phyloP scores from a whole-genome alignment of 352 stramenopile genomes.

The Globisporangium heterothallicum region DNA sequence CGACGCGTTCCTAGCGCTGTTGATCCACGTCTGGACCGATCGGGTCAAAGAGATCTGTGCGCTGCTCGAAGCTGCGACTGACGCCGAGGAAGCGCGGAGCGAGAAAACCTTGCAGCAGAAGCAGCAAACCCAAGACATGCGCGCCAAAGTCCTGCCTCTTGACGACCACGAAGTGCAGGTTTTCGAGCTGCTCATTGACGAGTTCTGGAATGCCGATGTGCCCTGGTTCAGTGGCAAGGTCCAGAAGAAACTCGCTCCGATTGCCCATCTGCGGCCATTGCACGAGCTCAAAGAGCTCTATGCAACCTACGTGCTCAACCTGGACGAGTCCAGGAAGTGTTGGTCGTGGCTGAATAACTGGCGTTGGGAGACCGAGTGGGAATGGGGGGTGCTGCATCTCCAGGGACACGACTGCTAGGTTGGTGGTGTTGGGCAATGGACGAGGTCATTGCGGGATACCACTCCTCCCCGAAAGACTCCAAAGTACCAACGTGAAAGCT shows the following conservation, averaged over 20 bases:
- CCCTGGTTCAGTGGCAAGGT: conserved; percentile 38
- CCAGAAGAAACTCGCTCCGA: conserved; percentile 24
- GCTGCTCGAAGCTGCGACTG: conserved; percentile 53
- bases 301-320: conserved; percentile 16
- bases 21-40: conserved; percentile 58
- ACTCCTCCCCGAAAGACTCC: too few relatives aligned
- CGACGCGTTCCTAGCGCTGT: conserved; percentile 61
- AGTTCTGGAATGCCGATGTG: conserved; percentile 68
- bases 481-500: too few relatives aligned
- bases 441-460: neutral
- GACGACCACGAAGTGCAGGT: conserved; percentile 28
- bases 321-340: conserved; percentile 22
- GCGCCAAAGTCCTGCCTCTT: conserved; percentile 33
- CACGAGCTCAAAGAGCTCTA: conserved; percentile 44
- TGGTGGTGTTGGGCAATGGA: neutral
- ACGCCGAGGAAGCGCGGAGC: conserved; percentile 39
- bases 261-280: conserved; percentile 21
- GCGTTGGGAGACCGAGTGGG: conserved; percentile 41
- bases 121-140: conserved; percentile 34
- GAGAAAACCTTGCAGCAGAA: conserved; percentile 20
- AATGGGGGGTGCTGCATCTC: conserved; percentile 28
- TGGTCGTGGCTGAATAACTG: conserved; percentile 38
- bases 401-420: neutral
- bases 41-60: conserved; percentile 39
- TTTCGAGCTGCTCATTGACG: conserved; percentile 52